These are phyloP conservation scores for Athelia sp. DNA, from an alignment of 1,284 basidiomycete species.

Conservation along the genomic window DNA sequence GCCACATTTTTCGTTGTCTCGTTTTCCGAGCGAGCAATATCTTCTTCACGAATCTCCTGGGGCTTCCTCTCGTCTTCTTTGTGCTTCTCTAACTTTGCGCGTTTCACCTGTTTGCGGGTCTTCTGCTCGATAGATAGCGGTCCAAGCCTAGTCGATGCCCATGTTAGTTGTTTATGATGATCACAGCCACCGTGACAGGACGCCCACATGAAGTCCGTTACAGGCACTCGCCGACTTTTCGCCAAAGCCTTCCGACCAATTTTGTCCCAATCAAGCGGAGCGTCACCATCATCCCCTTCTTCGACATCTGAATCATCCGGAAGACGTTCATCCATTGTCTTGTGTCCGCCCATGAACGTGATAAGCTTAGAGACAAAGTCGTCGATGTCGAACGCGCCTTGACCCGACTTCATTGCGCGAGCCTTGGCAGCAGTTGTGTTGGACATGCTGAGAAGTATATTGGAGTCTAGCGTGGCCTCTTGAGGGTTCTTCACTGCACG, in stretches of 20 bases:
- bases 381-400: conserved; percentile 78
- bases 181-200: conserved; percentile 7
- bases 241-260: conserved; percentile 71
- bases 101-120: conserved; percentile 52
- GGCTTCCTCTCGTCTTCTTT: conserved; percentile 64
- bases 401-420: conserved; percentile 79
- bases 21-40: conserved; percentile 72
- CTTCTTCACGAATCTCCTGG: conserved; percentile 71
- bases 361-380: conserved; percentile 75
- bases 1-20: conserved; percentile 80
- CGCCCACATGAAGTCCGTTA: conserved; percentile 72
- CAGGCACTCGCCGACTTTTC: conserved; percentile 69
- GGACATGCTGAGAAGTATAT: conserved; percentile 65
- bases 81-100: conserved; percentile 69
- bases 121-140: conserved; percentile 76
- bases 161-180: not conserved
- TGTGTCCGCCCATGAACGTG: conserved; percentile 66
- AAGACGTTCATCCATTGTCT: conserved; percentile 34
- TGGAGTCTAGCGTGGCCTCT: conserved; percentile 77
- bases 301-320: conserved; percentile 42
- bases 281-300: conserved; percentile 30
- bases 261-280: conserved; percentile 63
- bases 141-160: conserved; percentile 52
- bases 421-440: conserved; percentile 74
- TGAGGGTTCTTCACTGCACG: conserved; percentile 67